These are phyloP conservation scores for Clavulina sp. DNA, from an alignment of 768 basidiomycete species.

Conservation along the genomic window DNA sequence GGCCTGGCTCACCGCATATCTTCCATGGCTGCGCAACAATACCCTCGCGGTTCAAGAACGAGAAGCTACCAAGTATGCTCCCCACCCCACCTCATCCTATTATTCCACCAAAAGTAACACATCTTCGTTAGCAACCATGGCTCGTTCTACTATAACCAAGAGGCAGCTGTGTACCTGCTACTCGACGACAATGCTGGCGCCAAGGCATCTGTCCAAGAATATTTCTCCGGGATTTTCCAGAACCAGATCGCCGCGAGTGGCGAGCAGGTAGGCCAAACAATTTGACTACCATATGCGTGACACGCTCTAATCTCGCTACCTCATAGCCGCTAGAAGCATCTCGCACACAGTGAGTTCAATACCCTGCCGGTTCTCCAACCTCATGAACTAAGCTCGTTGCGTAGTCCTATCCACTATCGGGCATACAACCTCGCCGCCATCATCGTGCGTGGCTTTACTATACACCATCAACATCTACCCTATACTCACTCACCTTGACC, in stretches of 20 bases:
- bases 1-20: conserved; percentile 14
- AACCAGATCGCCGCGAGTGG: conserved; percentile 17
- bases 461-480: too few species aligned
- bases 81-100: conserved; percentile 6
- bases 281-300: neutral
- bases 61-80: conserved; percentile 6
- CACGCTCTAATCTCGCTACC: conserved; percentile 1
- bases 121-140: conserved; percentile 16
- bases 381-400: neutral
- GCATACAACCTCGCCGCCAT: conserved; percentile 17
- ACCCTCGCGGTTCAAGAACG: conserved; percentile 9
- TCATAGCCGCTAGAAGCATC: conserved; percentile 14
- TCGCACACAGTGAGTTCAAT: conserved; percentile 11
- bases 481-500: neutral
- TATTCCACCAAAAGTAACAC: conserved; percentile 3
- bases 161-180: conserved; percentile 15
- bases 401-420: conserved; percentile 17
- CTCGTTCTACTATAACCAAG: conserved; percentile 16
- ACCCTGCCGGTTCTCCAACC: neutral
- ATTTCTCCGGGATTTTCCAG: conserved; percentile 13
- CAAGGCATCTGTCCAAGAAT: conserved; percentile 11
- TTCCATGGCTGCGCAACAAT: conserved; percentile 14
- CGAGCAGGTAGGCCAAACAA: conserved; percentile 12
- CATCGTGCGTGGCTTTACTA: conserved; percentile 2
- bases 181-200: conserved; percentile 14